phyloP scores from a whole-genome alignment of 768 basidiomycete genomes.

The Rhizopogon salebrosus region DNA sequence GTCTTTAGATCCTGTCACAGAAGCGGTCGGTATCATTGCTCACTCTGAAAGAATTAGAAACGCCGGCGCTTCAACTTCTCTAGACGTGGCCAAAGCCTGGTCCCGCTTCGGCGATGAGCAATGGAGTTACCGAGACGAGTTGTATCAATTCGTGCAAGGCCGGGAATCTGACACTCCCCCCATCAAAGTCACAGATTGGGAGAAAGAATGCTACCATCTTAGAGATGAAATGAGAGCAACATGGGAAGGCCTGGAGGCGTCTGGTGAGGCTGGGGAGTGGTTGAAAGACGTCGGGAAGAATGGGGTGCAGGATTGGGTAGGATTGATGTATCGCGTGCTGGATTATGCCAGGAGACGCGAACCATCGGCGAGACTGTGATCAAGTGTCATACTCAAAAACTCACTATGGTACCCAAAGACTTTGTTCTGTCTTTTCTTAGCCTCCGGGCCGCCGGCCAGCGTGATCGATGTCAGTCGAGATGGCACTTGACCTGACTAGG shows the following conservation, averaged over 20 bases:
- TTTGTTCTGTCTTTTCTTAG: not conserved
- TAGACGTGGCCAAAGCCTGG: conserved; percentile 51
- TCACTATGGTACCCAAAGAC: too few relatives aligned
- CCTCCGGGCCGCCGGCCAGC: not conserved
- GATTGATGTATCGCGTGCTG: conserved; percentile 34
- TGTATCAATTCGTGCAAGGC: conserved; percentile 43
- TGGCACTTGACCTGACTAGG: not conserved
- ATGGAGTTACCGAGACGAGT: conserved; percentile 61
- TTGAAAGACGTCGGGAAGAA: conserved; percentile 57
- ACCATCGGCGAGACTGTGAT: not conserved
- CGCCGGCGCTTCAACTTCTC: conserved; percentile 28
- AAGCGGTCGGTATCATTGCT: conserved; percentile 43
- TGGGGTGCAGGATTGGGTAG: conserved; percentile 58
- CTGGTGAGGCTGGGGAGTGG: conserved; percentile 56
- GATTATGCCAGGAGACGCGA: conserved; percentile 16
- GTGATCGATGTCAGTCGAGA: not conserved
- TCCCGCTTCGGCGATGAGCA: conserved; percentile 51
- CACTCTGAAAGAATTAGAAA: conserved; percentile 41
- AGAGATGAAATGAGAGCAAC: conserved; percentile 43
- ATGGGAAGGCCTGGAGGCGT: conserved; percentile 55
- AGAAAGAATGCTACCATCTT: conserved; percentile 46
- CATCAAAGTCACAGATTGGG: conserved; percentile 48
- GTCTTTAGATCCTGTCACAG: conserved; percentile 42
- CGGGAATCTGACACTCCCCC: conserved; percentile 21
- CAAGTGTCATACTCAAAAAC: too few relatives aligned